Evolutionary conservation across 768 basidiomycete genomes (phyloP), one percentile per base, ranked within the genome.

Genomic region (Xanthoconium stramineum): DNA sequence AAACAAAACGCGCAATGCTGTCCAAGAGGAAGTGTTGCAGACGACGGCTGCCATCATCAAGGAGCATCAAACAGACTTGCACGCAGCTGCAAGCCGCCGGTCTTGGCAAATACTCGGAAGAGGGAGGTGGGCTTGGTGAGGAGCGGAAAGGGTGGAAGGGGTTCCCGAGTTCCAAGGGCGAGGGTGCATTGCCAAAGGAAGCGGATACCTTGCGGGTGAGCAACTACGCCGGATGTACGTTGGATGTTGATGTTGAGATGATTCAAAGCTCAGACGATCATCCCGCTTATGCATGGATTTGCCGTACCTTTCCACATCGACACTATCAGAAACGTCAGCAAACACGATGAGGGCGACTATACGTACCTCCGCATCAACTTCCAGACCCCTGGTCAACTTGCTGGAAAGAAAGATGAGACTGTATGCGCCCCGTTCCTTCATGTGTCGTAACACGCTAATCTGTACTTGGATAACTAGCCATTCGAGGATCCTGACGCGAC

Each of bases 241-340:
- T 11, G 44, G 24, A 43, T 42, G 42, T 56, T 63, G 47, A 24
- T 54, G 33, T 51, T 59, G 43, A 64, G 53, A 20, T 10, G 24
- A 19, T 32, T 54, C 38, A 8, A 62, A 69, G 83, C 89, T 15
- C 86, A 90, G 58, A 92, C 94, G 0, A 87, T 98, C 50, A 82
- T 98, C 45, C 73, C 98, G 5, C 97, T 97, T 15, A 86, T 98
- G 60, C 85, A 98, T 65, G 97, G 97, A 4, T 98, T 89, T 64
- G 93, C 94, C 0, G 94, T 96, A 0, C 94, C 96, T 0, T 98
- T 96, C 79, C 97, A 99, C 69, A 95, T 98, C 74, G 96, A 96
- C 67, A 94, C 94, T 2, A 93, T 99, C 61, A 98, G 98, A 76
- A 98, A 96, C 69, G 91, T 89, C 32, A 94, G 90, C 78, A 98